phyloP scores from a whole-genome alignment of 78 protist genomes.

The Protostelium mycophagum region DNA sequence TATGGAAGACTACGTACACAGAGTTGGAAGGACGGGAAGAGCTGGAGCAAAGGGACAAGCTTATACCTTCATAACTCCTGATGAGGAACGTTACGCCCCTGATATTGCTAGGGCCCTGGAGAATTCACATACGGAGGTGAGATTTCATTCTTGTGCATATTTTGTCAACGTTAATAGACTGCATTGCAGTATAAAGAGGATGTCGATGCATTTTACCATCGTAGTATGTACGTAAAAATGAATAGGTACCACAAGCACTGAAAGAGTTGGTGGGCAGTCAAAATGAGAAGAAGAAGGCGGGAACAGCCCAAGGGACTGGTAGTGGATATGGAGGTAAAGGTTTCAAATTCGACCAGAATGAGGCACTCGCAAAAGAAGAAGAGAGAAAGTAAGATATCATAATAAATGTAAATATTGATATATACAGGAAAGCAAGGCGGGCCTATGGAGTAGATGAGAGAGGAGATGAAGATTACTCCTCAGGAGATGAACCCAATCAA shows the following conservation, averaged over 20 bases:
- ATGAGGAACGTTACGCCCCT: conserved; percentile 65
- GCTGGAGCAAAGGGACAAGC: conserved; percentile 93
- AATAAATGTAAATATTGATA: too few relatives aligned
- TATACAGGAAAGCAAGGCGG: conserved; percentile 4
- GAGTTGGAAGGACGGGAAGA: conserved; percentile 97
- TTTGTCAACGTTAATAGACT: too few relatives aligned
- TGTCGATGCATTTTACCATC: too few relatives aligned
- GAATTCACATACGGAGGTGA: conserved; percentile 33
- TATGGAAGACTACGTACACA: conserved; percentile 94
- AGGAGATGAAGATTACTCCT: conserved; percentile 19
- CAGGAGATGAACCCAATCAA: background rate
- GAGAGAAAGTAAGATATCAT: too few relatives aligned
- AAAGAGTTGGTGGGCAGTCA: conserved; percentile 9
- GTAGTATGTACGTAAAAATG: background rate
- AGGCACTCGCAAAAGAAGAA: conserved; percentile 16
- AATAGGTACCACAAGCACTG: conserved; percentile 54
- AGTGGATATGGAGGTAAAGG: conserved; percentile 74
- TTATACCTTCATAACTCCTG: conserved; percentile 81
- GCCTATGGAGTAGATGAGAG: conserved; percentile 44
- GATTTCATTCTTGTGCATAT: too few relatives aligned
- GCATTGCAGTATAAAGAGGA: too few relatives aligned
- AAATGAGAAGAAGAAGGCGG: conserved; percentile 14
- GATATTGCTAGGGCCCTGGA: conserved; percentile 69
- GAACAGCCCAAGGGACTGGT: conserved; percentile 32
- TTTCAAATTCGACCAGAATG: conserved; percentile 65